Conservation (phyloP, 2,329 filamentous ascomycete species). For the Samsoniella hepiali region DNA sequence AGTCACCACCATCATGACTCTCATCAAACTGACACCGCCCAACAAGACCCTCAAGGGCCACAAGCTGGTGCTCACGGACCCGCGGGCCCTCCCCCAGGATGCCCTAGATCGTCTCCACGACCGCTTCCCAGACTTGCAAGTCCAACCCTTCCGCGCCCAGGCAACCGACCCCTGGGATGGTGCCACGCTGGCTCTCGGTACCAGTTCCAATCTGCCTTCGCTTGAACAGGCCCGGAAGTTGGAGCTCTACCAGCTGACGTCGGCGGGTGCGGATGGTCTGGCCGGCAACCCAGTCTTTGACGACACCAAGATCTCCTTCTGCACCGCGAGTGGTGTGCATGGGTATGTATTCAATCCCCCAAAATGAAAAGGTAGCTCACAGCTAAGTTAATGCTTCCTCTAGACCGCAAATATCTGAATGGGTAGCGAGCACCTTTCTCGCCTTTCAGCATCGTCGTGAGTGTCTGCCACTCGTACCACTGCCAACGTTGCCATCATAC, state of each 20-base stretch:
- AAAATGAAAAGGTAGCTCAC: too few species aligned
- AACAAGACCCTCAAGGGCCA: conserved; percentile 46
- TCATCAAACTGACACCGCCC: background rate
- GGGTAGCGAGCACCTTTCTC: conserved; percentile 52
- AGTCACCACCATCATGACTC: conserved; percentile 18
- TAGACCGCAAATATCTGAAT: conserved; percentile 56
- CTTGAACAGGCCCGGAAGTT: conserved; percentile 44
- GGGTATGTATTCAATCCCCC: conserved; percentile 38
- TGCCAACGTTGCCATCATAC: background rate
- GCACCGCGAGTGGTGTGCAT: conserved; percentile 56
- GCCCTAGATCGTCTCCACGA: conserved; percentile 37
- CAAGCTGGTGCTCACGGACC: conserved; percentile 43
- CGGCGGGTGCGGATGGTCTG: conserved; percentile 52
- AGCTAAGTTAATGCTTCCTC: background rate
- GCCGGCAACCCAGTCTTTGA: conserved; percentile 45
- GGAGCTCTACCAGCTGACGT: conserved; percentile 52
- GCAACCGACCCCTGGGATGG: conserved; percentile 35
- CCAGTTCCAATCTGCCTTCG: conserved; percentile 39
- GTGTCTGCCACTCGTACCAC: conserved; percentile 22
- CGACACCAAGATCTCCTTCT: conserved; percentile 49
- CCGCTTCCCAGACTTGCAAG: conserved; percentile 43
- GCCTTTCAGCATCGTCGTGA: conserved; percentile 46
- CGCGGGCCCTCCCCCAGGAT: conserved; percentile 29
- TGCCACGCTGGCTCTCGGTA: conserved; percentile 48
- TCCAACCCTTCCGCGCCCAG: conserved; percentile 36